Conservation (phyloP, 805 yeast genomes). For the Metschnikowia bowlesiae region DNA sequence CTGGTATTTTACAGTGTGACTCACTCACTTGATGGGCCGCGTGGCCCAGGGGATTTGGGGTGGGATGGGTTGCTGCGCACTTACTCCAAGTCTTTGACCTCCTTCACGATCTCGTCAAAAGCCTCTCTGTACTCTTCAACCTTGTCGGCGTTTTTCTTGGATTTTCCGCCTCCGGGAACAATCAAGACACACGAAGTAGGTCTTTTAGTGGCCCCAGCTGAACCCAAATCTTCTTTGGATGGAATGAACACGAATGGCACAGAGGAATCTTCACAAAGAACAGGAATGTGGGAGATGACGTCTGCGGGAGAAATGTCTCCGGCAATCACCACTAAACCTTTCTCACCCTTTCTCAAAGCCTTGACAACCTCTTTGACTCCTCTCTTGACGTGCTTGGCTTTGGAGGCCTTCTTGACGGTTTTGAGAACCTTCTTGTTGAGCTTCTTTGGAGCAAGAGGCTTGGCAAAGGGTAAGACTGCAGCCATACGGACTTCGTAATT, state of each 20-base stretch:
- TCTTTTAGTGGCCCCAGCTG: conserved; percentile 98
- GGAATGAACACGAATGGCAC: conserved; percentile 95
- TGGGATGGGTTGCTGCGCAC: not conserved
- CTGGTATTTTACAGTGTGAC: conserved; percentile 11
- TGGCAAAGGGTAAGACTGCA: conserved; percentile 87
- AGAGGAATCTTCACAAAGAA: conserved; percentile 87
- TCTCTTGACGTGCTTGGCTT: conserved; percentile 96
- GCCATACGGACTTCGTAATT: conserved; percentile 91
- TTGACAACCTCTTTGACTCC: conserved; percentile 99
- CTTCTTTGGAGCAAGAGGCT: conserved; percentile 94
- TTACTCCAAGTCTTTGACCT: conserved; percentile 48
- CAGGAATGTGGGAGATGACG: conserved; percentile 95
- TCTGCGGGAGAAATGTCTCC: conserved; percentile 98
- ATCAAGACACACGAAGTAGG: conserved; percentile 98
- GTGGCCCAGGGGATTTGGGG: conserved; percentile 1
- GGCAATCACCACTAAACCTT: conserved; percentile 93
- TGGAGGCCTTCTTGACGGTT: conserved; percentile 95
- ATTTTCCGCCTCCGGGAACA: conserved; percentile 90
- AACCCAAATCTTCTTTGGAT: conserved; percentile 95
- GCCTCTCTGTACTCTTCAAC: conserved; percentile 86
- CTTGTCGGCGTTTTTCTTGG: conserved; percentile 65
- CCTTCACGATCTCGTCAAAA: conserved; percentile 92
- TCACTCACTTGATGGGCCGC: conserved; percentile 3
- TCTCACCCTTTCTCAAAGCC: conserved; percentile 96
- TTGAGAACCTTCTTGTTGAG: conserved; percentile 91